A percentile compares a stretch with the other conserved stretches of the same genome.
These are phyloP conservation scores for Russula lepida DNA, from an alignment of 768 basidiomycete species.

Conservation along the genomic window DNA sequence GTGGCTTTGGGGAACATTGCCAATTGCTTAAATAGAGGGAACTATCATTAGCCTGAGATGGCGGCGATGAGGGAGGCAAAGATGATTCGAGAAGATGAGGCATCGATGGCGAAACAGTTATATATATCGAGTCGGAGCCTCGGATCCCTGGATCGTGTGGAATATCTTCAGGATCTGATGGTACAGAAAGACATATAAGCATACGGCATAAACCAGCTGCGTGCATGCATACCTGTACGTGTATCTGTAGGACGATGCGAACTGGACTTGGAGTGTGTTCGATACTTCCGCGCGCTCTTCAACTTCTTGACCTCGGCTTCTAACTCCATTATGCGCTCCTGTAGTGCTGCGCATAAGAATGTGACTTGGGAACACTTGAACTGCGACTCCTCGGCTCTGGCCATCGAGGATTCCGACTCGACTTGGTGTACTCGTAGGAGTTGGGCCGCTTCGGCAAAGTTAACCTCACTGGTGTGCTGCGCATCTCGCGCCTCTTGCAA, in stretches of 20 bases:
- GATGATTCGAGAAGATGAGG: neutral
- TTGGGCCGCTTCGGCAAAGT: neutral
- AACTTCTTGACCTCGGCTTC: slow-evolving; percentile 4
- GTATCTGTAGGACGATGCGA: neutral
- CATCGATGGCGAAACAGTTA: neutral
- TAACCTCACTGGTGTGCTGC: neutral
- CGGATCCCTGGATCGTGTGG: neutral
- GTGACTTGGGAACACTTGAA: neutral
- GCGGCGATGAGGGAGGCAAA: neutral
- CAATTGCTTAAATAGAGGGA: neutral
- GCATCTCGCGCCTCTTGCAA: neutral
- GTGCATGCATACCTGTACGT: neutral
- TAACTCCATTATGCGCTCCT: neutral
- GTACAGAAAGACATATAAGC: neutral
- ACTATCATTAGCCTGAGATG: neutral
- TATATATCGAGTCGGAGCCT: neutral
- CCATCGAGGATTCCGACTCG: neutral
- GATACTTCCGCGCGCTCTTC: neutral
- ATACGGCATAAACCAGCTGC: neutral
- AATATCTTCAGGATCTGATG: neutral
- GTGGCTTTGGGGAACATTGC: neutral
- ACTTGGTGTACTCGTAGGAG: neutral
- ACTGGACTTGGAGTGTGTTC: neutral
- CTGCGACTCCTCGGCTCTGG: neutral
- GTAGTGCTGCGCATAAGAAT: neutral